Evolutionary conservation across 1,284 basidiomycete genomes (phyloP), one percentile per base, ranked within the genome.

Genomic region (Cerioporus squamosus): DNA sequence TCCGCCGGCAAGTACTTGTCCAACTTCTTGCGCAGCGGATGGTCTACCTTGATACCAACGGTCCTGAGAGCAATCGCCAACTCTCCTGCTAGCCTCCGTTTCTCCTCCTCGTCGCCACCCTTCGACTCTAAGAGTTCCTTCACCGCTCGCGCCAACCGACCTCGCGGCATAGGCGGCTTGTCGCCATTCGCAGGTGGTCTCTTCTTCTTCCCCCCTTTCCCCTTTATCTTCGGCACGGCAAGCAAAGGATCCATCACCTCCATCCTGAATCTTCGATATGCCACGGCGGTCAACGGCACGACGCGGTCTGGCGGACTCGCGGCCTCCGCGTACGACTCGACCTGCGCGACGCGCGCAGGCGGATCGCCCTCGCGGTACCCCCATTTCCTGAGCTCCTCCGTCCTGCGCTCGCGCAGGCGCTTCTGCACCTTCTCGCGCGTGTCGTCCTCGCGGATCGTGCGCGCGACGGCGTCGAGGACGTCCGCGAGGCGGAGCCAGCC

Each of bases 401-500:
- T 68, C 54, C 81, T 76, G 64, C 79, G 83, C 72, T 88, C 86
- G 67, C 77, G 81, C 60, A 89, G 68, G 60, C 77, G 81, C 67
- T 74, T 77, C 49, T 84, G 74, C 54, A 90, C 78, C 66, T 81
- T 79, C 70, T 86, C 84, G 33, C 83, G 80, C 18, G 82, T 79
- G 64, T 83, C 82, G 48, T 81, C 80, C 39, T 77, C 72, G 51
- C 78, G 77, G 53, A 83, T 77, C 18, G 76, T 79, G 61, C 81
- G 83, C 51, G 83, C 81, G 50, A 87, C 81, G n/a, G 82, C 80
- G 67, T 87, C 82, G 56, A 90, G 72, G 7, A 88, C 80, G 68
- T 91, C 88, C 46, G 77, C 77, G 44, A 90, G 74, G 29, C 86
- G 81, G 45, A 91, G 77, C 89, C 89, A 91, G 36, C 90, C 88